Base-by-base conservation (phyloP, 768 basidiomycete genomes). In the Rhodosporidiobolus sp. region DNA sequence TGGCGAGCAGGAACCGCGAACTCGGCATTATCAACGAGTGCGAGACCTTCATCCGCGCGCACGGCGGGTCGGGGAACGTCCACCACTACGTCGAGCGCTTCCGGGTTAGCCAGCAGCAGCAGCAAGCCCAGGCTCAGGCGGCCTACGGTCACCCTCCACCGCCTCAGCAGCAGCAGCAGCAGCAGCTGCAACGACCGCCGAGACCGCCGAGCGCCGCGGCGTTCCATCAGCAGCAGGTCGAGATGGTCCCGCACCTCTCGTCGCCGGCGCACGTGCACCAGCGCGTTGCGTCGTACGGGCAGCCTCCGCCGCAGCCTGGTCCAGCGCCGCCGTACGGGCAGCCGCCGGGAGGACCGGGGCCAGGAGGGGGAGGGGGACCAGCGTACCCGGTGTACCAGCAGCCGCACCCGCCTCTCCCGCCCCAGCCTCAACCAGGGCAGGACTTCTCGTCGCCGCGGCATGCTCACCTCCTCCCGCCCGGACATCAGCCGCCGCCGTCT, bases 21-120 rank as follows among this genome's bases (percentile, higher is more conserved):
- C 28, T 57, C n/a, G 48, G 22, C 46, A 19, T 69, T 24, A 32
- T 69, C 54, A 28, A 57, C 32, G 67, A 63, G 6, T 69, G 67
- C n/a, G 61, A 69, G 19, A 46, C 48, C 24, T 69, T 69, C 61
- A 57, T 55, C 7, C 53, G 53, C 45, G 43, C 45, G n/a, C 53
- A 69, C 34, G 62, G 62, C 48, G 67, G 61, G 0, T 22, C 43
- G 7, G 61, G 19, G 22, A 22, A 54, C 30, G 53, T n/a, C 5
- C 45, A 26, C 20, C n/a, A 7, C 61, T 60, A 34, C 16, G 43
- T 55, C 67, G 50, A 45, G 46, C 59, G n/a, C 19, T 55, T 55
- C 49, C 59, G 32, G n/a, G 22, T 7, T 32, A 45, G 28, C n/a
- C 57, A 60, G 34, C 57, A 48, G 19, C 32, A 50, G n/a, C 65